A percentile compares a stretch with the other conserved stretches of the same genome.
These are phyloP conservation scores for Claviceps monticola DNA, from an alignment of 2,329 filamentous ascomycete genomes.

Conservation along the genomic window DNA sequence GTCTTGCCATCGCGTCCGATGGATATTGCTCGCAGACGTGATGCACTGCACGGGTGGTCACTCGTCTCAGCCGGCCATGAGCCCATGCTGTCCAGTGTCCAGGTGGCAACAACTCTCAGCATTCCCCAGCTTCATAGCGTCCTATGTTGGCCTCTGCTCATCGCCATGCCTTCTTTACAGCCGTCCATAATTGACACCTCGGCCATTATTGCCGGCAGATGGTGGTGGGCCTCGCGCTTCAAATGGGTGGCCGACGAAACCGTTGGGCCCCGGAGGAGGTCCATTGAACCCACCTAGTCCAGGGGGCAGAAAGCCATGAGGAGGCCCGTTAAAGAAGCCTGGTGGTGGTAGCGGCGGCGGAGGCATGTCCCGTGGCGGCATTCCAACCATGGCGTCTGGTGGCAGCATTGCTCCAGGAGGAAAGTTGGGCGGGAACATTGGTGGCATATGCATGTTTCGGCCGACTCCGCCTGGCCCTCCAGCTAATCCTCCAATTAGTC, in stretches of 20 bases:
- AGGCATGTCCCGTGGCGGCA: conserved; percentile 39
- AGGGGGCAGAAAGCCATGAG: conserved; percentile 39
- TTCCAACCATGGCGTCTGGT: conserved; percentile 34
- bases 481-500: conserved; percentile 27
- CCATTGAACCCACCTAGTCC: conserved; percentile 44
- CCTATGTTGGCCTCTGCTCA: background rate
- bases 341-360: conserved; percentile 43
- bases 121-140: background rate
- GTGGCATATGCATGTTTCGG: conserved; percentile 36
- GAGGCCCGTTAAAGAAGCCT: conserved; percentile 39
- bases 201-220: conserved; percentile 28
- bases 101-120: background rate
- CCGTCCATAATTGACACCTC: conserved; percentile 21
- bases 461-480: conserved; percentile 18
- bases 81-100: background rate
- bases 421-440: conserved; percentile 50
- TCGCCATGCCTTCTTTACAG: conserved; percentile 9
- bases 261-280: conserved; percentile 30
- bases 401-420: conserved; percentile 33
- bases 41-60: background rate
- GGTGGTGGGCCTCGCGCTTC: conserved; percentile 41
- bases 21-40: background rate
- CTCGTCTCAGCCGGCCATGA: background rate
- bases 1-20: background rate
- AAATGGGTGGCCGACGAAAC: conserved; percentile 33